Evolutionary conservation across 129 eudicot species (phyloP).

Genomic region (Flaveria sonorensis): DNA sequence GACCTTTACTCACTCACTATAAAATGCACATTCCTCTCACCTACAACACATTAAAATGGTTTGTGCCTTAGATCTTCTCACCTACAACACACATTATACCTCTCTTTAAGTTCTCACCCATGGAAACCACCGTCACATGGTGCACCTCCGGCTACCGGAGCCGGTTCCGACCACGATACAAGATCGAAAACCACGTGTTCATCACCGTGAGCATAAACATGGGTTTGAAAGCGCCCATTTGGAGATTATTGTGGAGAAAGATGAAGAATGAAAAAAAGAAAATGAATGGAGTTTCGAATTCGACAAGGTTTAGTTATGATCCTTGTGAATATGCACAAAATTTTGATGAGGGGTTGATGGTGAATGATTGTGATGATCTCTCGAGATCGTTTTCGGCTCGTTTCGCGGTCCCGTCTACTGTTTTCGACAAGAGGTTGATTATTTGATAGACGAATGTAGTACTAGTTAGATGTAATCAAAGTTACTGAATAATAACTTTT

Average conservation of each 20-base stretch:
- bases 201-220: constrained; percentile 19
- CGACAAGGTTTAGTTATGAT: constrained; percentile 52
- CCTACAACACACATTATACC: not conserved
- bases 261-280: constrained; percentile 46
- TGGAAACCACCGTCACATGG: constrained; percentile 48
- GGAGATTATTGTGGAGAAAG: constrained; percentile 60
- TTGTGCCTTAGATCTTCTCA: constrained; percentile 2
- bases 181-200: constrained; percentile 29
- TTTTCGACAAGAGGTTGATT: constrained; percentile 20
- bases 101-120: constrained; percentile 12
- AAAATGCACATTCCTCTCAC: not conserved
- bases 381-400: constrained; percentile 74
- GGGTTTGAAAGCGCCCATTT: constrained; percentile 41
- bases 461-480: constrained; percentile 15
- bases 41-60: constrained; percentile 5
- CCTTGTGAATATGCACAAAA: constrained; percentile 67
- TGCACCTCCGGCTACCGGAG: constrained; percentile 39
- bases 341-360: constrained; percentile 54
- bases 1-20: not conserved
- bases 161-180: constrained; percentile 23
- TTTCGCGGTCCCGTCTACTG: constrained; percentile 56
- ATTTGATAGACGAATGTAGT: constrained; percentile 28
- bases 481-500: constrained; percentile 25
- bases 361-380: constrained; percentile 49
- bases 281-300: constrained; percentile 24